These are phyloP conservation scores for Fragaria iinumae DNA, from an alignment of 306 rosid genomes.

Conservation along the genomic window DNA sequence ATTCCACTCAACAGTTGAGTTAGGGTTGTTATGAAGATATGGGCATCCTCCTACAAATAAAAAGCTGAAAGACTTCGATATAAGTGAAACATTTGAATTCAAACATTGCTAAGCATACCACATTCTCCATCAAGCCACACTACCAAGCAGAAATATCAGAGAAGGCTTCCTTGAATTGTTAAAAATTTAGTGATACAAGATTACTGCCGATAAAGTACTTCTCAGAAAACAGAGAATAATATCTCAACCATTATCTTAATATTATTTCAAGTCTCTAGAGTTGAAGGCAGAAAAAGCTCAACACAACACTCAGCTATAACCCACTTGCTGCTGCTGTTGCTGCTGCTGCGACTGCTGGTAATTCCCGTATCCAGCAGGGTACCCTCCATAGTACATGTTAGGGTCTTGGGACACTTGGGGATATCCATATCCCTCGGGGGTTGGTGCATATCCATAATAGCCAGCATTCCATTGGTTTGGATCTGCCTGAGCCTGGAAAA, in stretches of 20 bases:
- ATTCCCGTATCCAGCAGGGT: slow-evolving; percentile 69
- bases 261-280: slow-evolving; percentile 25
- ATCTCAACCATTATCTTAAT: slow-evolving; percentile 19
- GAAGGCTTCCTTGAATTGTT: no score
- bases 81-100: no score
- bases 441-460: slow-evolving; percentile 75
- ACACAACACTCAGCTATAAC: slow-evolving; percentile 52
- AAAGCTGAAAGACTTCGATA: no score
- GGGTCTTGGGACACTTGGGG: slow-evolving; percentile 85
- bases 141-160: no score
- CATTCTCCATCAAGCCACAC: no score
- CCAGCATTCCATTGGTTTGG: slow-evolving; percentile 71
- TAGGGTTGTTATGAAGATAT: no score
- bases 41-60: no score
- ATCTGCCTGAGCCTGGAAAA: slow-evolving; percentile 59
- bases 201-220: slow-evolving; percentile 9
- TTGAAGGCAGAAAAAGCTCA: slow-evolving; percentile 1
- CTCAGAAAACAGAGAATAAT: not conserved
- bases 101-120: no score
- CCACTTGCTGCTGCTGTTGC: slow-evolving; percentile 66
- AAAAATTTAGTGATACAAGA: not conserved
- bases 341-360: slow-evolving; percentile 63
- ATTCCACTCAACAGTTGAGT: no score
- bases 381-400: slow-evolving; percentile 63
- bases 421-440: slow-evolving; percentile 80